Evolutionary conservation across 495 filamentous ascomycete genomes (phyloP).

Genomic region (Usnea hakonensis): DNA sequence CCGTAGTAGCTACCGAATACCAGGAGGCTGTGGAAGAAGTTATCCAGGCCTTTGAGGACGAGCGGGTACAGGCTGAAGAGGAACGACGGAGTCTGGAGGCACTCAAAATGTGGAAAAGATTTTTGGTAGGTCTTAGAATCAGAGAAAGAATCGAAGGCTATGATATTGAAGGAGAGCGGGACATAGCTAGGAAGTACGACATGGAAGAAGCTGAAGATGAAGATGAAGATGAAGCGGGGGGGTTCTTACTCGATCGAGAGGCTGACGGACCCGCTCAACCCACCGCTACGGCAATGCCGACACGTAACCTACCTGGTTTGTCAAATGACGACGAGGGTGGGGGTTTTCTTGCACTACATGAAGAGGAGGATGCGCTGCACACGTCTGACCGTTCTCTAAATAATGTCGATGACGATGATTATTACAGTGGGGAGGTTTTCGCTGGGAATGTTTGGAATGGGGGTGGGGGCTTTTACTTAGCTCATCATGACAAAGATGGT

Average conservation of each 20-base stretch:
- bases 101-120: conserved; percentile 66
- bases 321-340: background rate
- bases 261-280: conserved; percentile 12
- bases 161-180: conserved; percentile 44
- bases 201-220: conserved; percentile 21
- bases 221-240: conserved; percentile 23
- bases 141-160: conserved; percentile 64
- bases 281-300: conserved; percentile 6
- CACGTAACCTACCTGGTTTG: background rate
- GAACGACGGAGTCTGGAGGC: conserved; percentile 48
- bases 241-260: conserved; percentile 19
- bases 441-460: too few relatives aligned
- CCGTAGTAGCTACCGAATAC: conserved; percentile 64
- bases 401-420: conserved; percentile 12
- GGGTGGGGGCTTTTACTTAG: conserved; percentile 9
- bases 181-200: conserved; percentile 21
- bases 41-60: conserved; percentile 54
- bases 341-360: background rate
- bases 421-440: too few relatives aligned
- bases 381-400: background rate
- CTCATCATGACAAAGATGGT: conserved; percentile 1
- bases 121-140: conserved; percentile 69
- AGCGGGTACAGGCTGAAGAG: conserved; percentile 49
- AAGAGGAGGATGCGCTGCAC: background rate
- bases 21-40: conserved; percentile 64